Percentiles rank a stretch among this genome's conserved stretches.
These are phyloP conservation scores for Trichosporon ovoides DNA, from an alignment of 1,284 basidiomycete genomes.

Conservation along the genomic window DNA sequence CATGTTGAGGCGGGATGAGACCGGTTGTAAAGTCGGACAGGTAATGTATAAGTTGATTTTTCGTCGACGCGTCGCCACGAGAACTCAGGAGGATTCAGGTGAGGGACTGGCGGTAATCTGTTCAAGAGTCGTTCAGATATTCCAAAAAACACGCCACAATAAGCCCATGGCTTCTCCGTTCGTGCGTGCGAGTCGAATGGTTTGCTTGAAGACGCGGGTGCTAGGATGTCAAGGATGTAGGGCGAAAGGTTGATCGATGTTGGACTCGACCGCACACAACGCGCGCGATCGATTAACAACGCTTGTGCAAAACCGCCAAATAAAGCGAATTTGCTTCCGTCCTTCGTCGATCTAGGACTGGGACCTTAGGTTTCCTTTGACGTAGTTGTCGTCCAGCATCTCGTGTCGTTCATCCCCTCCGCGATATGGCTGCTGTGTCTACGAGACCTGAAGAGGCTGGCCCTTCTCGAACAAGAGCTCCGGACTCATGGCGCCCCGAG, in stretches of 20 bases:
- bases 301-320: conserved; percentile 4
- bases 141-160: not conserved
- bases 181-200: not conserved
- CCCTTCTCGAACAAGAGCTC: conserved; percentile 26
- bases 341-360: too few relatives aligned
- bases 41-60: not conserved
- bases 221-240: not conserved
- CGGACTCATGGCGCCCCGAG: conserved; percentile 51
- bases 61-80: conserved; percentile 2
- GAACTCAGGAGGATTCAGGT: not conserved
- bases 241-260: not conserved
- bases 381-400: too few relatives aligned
- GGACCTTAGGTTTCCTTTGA: too few relatives aligned
- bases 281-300: conserved; percentile 2
- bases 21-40: not conserved
- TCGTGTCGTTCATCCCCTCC: too few relatives aligned
- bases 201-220: not conserved
- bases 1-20: conserved; percentile 22
- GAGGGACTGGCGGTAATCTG: not conserved
- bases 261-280: not conserved
- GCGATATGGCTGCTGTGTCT: too few relatives aligned
- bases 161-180: not conserved
- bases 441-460: conserved; percentile 20
- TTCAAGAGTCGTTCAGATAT: not conserved
- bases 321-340: conserved; percentile 7